Percentiles rank a stretch among this genome's conserved stretches.
Conservation (phyloP, 140 eudicot species). For the Stevia rebaudiana region DNA sequence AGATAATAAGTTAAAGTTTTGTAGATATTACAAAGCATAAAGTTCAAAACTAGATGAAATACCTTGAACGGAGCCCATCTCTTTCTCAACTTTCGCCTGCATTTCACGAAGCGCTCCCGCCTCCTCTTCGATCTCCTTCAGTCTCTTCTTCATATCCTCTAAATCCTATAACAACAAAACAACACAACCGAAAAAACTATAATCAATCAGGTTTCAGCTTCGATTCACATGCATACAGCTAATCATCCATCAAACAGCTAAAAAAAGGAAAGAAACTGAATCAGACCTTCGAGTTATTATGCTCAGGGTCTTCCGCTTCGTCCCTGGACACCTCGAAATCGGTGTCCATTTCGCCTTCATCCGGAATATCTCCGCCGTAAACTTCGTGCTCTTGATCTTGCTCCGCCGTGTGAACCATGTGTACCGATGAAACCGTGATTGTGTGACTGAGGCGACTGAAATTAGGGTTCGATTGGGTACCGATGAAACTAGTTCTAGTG, state of each 20-base stretch:
- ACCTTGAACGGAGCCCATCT: constrained; percentile 66
- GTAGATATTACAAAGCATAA: not conserved
- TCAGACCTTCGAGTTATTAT: constrained; percentile 32
- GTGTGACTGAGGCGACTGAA: no score
- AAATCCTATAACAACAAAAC: constrained; percentile 29
- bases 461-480: no score
- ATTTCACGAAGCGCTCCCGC: constrained; percentile 68
- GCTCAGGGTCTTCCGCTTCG: constrained; percentile 32
- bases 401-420: constrained; percentile 28
- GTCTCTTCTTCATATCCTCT: constrained; percentile 60
- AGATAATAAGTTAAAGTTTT: not conserved
- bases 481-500: no score
- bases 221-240: constrained; percentile 19
- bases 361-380: constrained; percentile 42
- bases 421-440: no score
- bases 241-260: not conserved
- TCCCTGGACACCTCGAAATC: constrained; percentile 37
- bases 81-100: constrained; percentile 71
- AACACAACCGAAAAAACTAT: not conserved
- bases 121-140: constrained; percentile 65
- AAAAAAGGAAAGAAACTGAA: not conserved
- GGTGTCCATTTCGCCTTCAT: constrained; percentile 44
- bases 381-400: constrained; percentile 40
- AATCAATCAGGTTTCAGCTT: constrained; percentile 29
- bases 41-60: not conserved